Percentiles rank a stretch among this genome's conserved stretches.
phyloP scores from a whole-genome alignment of 345 rosid genomes.

The Brassica rapa region DNA sequence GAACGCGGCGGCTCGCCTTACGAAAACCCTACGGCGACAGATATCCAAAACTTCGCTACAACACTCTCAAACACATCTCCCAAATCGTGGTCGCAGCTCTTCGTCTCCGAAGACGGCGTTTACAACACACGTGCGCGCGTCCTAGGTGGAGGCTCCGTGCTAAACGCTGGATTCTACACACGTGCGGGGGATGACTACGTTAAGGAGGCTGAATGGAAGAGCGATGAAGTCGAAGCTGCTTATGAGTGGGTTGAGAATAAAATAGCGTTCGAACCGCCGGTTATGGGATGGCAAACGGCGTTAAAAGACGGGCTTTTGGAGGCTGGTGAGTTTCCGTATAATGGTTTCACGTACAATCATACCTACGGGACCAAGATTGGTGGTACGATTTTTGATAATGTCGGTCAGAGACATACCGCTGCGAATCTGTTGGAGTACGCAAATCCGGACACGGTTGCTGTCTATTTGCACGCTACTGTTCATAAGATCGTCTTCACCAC shows the following conservation, averaged over 20 bases:
- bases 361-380: conserved; percentile 70
- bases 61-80: conserved; percentile 53
- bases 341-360: conserved; percentile 78
- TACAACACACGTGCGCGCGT: conserved; percentile 77
- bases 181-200: conserved; percentile 54
- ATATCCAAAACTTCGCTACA: conserved; percentile 46
- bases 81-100: conserved; percentile 59
- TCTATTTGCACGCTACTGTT: conserved; percentile 71
- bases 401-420: conserved; percentile 77
- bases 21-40: conserved; percentile 46
- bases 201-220: conserved; percentile 52
- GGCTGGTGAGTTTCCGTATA: conserved; percentile 64
- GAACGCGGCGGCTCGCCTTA: conserved; percentile 85
- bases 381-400: conserved; percentile 66
- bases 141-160: conserved; percentile 80
- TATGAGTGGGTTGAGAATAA: conserved; percentile 81
- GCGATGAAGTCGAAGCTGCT: conserved; percentile 50
- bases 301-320: conserved; percentile 69
- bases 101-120: conserved; percentile 79
- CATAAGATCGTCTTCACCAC: conserved; percentile 42
- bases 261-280: conserved; percentile 54
- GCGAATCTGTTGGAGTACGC: conserved; percentile 81
- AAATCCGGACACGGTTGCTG: conserved; percentile 43
- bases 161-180: conserved; percentile 82
- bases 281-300: conserved; percentile 73